Base-by-base conservation (phyloP, 768 basidiomycete genomes). In the Macrolepiota dolichaula region DNA sequence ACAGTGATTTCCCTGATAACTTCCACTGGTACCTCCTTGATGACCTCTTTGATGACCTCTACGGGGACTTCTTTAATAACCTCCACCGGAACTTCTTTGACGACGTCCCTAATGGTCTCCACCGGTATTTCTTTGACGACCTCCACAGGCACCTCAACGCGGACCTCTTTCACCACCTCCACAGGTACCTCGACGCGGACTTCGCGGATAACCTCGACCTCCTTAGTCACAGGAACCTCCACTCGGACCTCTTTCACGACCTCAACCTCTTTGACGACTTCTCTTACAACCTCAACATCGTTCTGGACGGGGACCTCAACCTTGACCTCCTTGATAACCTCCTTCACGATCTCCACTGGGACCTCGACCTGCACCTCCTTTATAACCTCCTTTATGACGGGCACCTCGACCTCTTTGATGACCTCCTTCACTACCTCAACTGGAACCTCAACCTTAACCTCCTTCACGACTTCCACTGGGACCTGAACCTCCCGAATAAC, bases 11-110 rank as follows among this genome's bases (percentile, higher is more conserved):
- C 4, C 29, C 29, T 32, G 29, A 32, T 32, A 32, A 64, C 60
- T 42, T 64, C 65, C 22, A 57, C 56, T 49, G 67, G 66, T 27
- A 69, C 49, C 25, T 53, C 51, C 22, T 38, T 53, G 1, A 58
- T 19, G 32, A 55, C 62, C 51, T 61, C 29, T 7, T 32, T 32
- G 29, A 32, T 32, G 29, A 32, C 29, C 29, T 32, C 60, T 19
- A 61, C 60, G 6, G 47, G 60, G 12, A 53, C 55, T 19, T 57
- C 56, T 36, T 58, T 51, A 29, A 57, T 35, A 10, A 50, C 46
- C 1, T 27, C 32, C 12, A 62, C 61, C 38, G 57, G 55, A 25
- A 57, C 59, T 12, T 32, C 44, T 42, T 44, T 44, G 9, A 44
- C 3, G n/a, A 49, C 53, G 11, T 55, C 60, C 29, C 27, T 25